Percentiles rank a stretch among this genome's conserved stretches.
Evolutionary conservation across 106 monocot genomes (phyloP).

Genomic region (Dendrobium officinale): DNA sequence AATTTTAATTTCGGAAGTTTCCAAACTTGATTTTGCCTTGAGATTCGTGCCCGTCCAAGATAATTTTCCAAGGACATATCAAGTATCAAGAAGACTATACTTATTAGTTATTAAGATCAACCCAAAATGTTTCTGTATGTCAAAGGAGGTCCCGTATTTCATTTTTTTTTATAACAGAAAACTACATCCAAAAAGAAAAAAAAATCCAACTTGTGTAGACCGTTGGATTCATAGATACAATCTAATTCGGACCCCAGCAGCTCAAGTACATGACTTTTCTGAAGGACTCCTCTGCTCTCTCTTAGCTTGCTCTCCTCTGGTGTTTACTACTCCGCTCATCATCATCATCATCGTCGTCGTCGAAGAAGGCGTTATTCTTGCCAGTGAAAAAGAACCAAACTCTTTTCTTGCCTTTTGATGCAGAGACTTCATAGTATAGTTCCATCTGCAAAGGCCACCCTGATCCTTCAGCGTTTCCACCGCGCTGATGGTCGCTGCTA

Average conservation of each 20-base stretch:
- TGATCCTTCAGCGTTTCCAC: constrained; percentile 55
- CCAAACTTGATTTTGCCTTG: too few relatives aligned
- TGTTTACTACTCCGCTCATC: not conserved
- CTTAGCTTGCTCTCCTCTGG: not conserved
- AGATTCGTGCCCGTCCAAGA: too few relatives aligned
- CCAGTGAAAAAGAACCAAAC: not conserved
- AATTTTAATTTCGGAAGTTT: too few relatives aligned
- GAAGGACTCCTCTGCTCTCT: not conserved
- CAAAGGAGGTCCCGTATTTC: too few relatives aligned
- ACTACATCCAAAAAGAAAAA: too few relatives aligned
- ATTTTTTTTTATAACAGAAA: too few relatives aligned
- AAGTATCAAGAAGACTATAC: too few relatives aligned
- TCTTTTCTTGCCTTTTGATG: not conserved
- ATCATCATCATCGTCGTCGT: not conserved
- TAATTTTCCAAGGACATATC: too few relatives aligned
- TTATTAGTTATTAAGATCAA: too few relatives aligned
- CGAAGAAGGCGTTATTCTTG: not conserved
- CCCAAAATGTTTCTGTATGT: too few relatives aligned
- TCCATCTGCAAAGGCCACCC: constrained; percentile 45
- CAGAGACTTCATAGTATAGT: constrained; percentile 11
- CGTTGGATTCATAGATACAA: not conserved
- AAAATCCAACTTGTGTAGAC: too few relatives aligned
- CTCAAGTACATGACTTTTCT: constrained; percentile 13
- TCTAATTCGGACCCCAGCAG: constrained; percentile 20
- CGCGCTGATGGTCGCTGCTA: constrained; percentile 28